These are phyloP conservation scores for Vigna unguiculata DNA, from an alignment of 306 rosid species.

Conservation along the genomic window DNA sequence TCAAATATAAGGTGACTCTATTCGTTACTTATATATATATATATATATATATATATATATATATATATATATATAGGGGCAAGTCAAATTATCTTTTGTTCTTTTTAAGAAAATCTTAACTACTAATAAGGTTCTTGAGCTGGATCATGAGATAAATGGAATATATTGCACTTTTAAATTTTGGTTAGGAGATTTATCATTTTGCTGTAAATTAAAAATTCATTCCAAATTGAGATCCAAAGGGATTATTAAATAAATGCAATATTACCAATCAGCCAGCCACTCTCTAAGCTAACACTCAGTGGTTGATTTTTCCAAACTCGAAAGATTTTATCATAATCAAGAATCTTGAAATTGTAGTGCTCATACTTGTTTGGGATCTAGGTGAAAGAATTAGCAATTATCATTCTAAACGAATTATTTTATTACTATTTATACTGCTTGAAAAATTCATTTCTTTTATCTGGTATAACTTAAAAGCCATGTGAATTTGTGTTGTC, in stretches of 20 bases:
- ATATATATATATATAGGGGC: no score
- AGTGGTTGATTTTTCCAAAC: background rate
- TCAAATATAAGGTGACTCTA: slow-evolving; percentile 76
- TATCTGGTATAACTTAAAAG: no score
- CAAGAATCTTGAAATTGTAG: background rate
- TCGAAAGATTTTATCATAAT: background rate
- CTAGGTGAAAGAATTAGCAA: background rate
- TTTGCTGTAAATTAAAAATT: background rate
- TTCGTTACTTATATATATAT: no score
- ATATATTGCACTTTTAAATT: background rate
- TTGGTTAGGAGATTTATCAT: no score
- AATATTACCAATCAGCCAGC: no score
- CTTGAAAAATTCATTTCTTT: background rate
- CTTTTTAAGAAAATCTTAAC: no score
- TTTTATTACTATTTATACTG: background rate
- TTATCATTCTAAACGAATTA: background rate
- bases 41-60: no score
- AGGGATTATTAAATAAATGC: background rate
- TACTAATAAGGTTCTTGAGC: no score
- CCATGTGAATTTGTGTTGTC: no score
- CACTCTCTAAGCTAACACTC: background rate
- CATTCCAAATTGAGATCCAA: background rate
- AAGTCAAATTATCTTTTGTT: no score
- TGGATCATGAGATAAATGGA: background rate
- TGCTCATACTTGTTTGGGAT: background rate